phyloP scores from a whole-genome alignment of 192 early-diverging fungal genomes.

The Backusella mclennaniae region DNA sequence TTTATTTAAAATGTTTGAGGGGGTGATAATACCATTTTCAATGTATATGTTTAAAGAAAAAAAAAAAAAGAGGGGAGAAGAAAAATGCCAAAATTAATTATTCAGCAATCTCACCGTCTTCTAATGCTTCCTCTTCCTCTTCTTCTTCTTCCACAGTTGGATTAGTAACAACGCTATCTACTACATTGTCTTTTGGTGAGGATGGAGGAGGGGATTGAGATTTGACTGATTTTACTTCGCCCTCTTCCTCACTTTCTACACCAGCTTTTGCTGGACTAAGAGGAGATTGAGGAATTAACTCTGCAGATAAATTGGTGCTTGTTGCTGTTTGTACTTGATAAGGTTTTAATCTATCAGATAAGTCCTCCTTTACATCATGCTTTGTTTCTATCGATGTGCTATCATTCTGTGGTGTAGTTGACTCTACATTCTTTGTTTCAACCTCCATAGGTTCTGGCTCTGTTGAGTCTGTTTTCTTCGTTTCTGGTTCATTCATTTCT shows the following conservation, averaged over 20 bases:
- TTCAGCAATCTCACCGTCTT: slow-evolving; percentile 33
- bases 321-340: background rate
- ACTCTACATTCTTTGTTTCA: background rate
- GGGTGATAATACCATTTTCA: background rate
- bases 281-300: background rate
- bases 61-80: background rate
- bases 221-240: slow-evolving; percentile 17
- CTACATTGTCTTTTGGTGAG: background rate
- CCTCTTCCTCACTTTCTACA: slow-evolving; percentile 31
- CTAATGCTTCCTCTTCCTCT: slow-evolving; percentile 19
- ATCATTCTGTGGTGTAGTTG: background rate
- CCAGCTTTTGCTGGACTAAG: background rate
- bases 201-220: slow-evolving; percentile 8
- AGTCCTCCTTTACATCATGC: background rate
- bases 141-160: background rate
- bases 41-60: background rate
- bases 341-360: background rate
- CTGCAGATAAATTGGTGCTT: background rate
- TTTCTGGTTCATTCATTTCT: background rate
- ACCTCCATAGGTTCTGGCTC: background rate
- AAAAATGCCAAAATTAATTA: background rate
- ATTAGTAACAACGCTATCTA: background rate
- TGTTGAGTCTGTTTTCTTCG: background rate
- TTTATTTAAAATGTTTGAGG: slow-evolving; percentile 3
- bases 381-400: background rate